phyloP scores from a whole-genome alignment of 495 filamentous ascomycete genomes.

The Neurospora sp. region DNA sequence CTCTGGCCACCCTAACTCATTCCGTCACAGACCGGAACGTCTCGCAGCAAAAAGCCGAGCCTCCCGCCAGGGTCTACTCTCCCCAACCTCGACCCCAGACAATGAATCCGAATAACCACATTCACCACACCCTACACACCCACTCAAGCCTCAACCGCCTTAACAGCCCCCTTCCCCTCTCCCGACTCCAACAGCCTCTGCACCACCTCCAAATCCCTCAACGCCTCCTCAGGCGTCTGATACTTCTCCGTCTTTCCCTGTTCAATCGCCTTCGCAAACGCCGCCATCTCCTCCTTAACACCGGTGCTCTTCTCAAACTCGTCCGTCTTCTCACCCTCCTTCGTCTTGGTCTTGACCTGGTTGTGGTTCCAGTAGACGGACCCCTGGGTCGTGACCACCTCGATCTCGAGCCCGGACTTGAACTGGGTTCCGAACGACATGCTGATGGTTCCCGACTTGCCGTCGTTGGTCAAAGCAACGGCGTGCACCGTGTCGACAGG shows the following conservation, averaged over 20 bases:
- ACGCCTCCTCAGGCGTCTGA: conserved; percentile 55
- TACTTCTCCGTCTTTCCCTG: conserved; percentile 33
- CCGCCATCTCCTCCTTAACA: conserved; percentile 56
- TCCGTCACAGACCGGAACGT: background rate
- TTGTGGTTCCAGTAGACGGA: conserved; percentile 32
- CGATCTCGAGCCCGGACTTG: conserved; percentile 35
- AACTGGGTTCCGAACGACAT: conserved; percentile 61
- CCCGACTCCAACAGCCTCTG: conserved; percentile 55
- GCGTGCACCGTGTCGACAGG: conserved; percentile 68
- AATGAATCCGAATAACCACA: background rate
- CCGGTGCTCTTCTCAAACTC: conserved; percentile 47
- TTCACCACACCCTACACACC: background rate
- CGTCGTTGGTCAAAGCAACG: conserved; percentile 43
- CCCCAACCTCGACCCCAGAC: background rate
- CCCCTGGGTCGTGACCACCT: conserved; percentile 43
- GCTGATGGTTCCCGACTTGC: conserved; percentile 48
- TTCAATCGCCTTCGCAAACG: conserved; percentile 48
- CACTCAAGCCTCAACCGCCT: conserved; percentile 4
- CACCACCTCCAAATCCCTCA: conserved; percentile 59
- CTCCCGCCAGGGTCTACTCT: background rate
- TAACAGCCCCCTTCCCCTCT: conserved; percentile 35
- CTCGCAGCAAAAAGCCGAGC: background rate
- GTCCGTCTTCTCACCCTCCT: conserved; percentile 20
- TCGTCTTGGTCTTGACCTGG: conserved; percentile 25
- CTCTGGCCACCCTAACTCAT: background rate